Evolutionary conservation across 306 rosid genomes (phyloP), one percentile per base, ranked within the genome.

Genomic region (Abrus precatorius): DNA sequence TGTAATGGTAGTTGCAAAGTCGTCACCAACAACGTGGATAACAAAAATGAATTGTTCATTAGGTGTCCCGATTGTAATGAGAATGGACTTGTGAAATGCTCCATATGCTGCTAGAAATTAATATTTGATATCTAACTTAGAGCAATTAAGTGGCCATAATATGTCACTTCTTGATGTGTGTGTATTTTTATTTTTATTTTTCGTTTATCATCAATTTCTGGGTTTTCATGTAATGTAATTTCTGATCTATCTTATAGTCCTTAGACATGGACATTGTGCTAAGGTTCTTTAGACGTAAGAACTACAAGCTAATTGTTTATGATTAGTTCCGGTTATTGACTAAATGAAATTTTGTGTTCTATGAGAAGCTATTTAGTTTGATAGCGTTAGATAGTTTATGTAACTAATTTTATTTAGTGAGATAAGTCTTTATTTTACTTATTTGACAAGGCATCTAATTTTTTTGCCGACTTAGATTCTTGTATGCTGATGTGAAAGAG

Each of bases 31-130:
- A 89, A 81, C 9, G 72, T 59, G 45, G 80, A 85, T 27, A 61
- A 48, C 59, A 44, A 28, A 20, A 48, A 83, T 27, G 82, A 76
- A n/a, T 72, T 75, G 49, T 85, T 75, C 80, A 59, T 80, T 44
- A 92, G 86, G 75, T 95, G 99, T 78, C 78, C 88, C 38, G 88
- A 89, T 10, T 95, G 99, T 72, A 95, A 95, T 32, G 99, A 95
- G 68, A 95, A 95, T 87, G 99, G 99, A 7, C 83, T 95, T 86
- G 88, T 89, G 36, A 90, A 90, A 77, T 95, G 99, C 74, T 83
- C 76, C 70, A 80, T 90, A 80, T 93, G 98, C 89, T 82, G 85
- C 87, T 89, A 79, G 63, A 79, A 47, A 48, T 57, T 69, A 54
- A 6, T 36, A 36, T 28, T 69, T 69, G 67, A 6, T 20, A 20